A percentile compares a stretch with the other conserved stretches of the same genome.
These are phyloP conservation scores for Talaromyces sp. DNA, from an alignment of 2,329 filamentous ascomycete species.

Conservation along the genomic window DNA sequence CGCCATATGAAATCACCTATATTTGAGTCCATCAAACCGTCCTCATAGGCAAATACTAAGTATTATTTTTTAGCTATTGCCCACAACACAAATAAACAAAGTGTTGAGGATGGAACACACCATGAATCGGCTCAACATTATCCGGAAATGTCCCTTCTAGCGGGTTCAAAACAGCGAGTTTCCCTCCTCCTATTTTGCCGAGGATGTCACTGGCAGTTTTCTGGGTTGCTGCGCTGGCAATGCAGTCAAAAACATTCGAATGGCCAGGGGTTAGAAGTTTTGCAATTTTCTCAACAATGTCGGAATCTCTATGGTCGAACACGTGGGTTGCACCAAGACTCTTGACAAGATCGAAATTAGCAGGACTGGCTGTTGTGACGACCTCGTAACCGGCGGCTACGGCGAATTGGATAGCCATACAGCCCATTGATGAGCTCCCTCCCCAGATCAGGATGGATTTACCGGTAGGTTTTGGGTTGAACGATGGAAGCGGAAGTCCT, in stretches of 20 bases:
- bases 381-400: slow-evolving; percentile 36
- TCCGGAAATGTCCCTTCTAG: neutral
- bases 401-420: slow-evolving; percentile 39
- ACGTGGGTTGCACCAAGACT: slow-evolving; percentile 38
- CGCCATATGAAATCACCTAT: slow-evolving; percentile 25
- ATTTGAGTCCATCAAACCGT: slow-evolving; percentile 1
- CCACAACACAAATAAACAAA: neutral
- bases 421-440: slow-evolving; percentile 43
- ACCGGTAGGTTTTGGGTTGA: neutral
- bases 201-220: neutral
- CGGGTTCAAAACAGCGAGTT: slow-evolving; percentile 1
- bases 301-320: slow-evolving; percentile 37
- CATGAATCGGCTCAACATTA: slow-evolving; percentile 1
- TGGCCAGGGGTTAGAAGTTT: slow-evolving; percentile 11
- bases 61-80: neutral
- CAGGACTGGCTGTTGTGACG: slow-evolving; percentile 27
- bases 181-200: neutral
- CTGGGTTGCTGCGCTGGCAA: slow-evolving; percentile 8
- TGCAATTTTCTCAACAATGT: slow-evolving; percentile 17
- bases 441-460: slow-evolving; percentile 32
- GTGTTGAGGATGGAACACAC: neutral
- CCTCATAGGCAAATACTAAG: slow-evolving; percentile 2
- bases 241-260: slow-evolving; percentile 14
- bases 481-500: neutral
- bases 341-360: slow-evolving; percentile 30